Evolutionary conservation across 23 red algal genomes (phyloP).

Genomic region (Gracilaria vermiculophylla): DNA sequence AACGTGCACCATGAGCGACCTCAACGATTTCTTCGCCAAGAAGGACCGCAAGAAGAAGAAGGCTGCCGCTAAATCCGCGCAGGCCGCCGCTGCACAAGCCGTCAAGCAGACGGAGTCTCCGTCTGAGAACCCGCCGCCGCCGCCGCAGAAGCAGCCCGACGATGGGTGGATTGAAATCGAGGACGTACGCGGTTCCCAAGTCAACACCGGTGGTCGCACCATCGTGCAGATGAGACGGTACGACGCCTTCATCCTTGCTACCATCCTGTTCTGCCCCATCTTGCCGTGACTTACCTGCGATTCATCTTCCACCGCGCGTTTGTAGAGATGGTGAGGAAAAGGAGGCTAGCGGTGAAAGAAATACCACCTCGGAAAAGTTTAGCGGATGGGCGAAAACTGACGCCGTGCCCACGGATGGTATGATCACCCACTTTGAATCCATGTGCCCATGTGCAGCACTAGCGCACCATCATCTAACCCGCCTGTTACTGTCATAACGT

Average conservation of each 20-base stretch:
- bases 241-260: not conserved
- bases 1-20: slow-evolving; percentile 40
- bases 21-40: slow-evolving; percentile 85
- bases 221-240: slow-evolving; percentile 57
- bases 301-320: not conserved
- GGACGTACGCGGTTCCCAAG: slow-evolving; percentile 51
- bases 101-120: not conserved
- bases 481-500: not conserved
- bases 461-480: not conserved
- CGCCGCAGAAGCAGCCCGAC: slow-evolving; percentile 35
- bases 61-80: slow-evolving; percentile 16
- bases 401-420: slow-evolving; percentile 7
- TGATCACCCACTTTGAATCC: not conserved
- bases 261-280: not conserved
- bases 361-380: slow-evolving; percentile 39
- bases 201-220: slow-evolving; percentile 70
- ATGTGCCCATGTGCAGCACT: not conserved
- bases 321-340: slow-evolving; percentile 56
- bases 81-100: slow-evolving; percentile 5
- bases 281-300: not conserved
- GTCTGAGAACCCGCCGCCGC: not conserved
- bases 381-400: slow-evolving; percentile 56
- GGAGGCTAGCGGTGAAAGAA: slow-evolving; percentile 1
- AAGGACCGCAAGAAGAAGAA: slow-evolving; percentile 85
- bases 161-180: slow-evolving; percentile 83